Base-by-base conservation (phyloP, 257 asterid genomes). In the Lithospermum erythrorhizon region DNA sequence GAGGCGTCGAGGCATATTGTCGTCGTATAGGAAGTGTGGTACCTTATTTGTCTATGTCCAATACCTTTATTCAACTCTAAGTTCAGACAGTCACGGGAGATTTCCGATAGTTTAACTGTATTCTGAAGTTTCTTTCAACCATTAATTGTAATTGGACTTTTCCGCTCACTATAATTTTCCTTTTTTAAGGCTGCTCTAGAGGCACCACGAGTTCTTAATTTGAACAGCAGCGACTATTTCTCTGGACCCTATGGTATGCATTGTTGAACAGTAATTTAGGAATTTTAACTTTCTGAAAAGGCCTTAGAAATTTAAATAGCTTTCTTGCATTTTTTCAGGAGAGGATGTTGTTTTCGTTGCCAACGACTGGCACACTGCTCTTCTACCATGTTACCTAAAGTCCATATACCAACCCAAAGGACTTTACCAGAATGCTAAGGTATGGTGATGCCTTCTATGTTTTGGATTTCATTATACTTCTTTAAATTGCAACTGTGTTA, bases 351-450 rank as follows among this genome's bases (percentile, higher is more conserved):
- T 86, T 78, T 88, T 91, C 72, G 58, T 93, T 59, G 97, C 97
- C 48, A 93, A 93, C 57, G 98, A 93, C 67, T 93, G 98, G 97
- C 98, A 93, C 78, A 82, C 94, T 24, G 87, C 95, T 68, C 79
- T 81, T 72, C 90, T 93, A 64, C 95, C 98, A 0, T 86, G 98
- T 84, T 93, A 86, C 81, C 84, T 89, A 29, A 86, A 93, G 80
- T 64, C 79, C 30, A 71, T 84, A 63, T 93, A 93, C 83, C 95
- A 93, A 62, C 71, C 98, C 21, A 78, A 56, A 71, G 98, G 98
- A 77, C 72, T 84, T 61, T 89, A 82, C 88, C 67, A 24, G 72
- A 65, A 72, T 58, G 95, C 98, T 56, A 93, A 81, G 81, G 96
- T 88, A 68, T 61, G 61, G 45, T 35, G n/a, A 57, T n/a, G 18